phyloP scores from a whole-genome alignment of 2,329 filamentous ascomycete genomes.

The Berkeleyomyces basicola region DNA sequence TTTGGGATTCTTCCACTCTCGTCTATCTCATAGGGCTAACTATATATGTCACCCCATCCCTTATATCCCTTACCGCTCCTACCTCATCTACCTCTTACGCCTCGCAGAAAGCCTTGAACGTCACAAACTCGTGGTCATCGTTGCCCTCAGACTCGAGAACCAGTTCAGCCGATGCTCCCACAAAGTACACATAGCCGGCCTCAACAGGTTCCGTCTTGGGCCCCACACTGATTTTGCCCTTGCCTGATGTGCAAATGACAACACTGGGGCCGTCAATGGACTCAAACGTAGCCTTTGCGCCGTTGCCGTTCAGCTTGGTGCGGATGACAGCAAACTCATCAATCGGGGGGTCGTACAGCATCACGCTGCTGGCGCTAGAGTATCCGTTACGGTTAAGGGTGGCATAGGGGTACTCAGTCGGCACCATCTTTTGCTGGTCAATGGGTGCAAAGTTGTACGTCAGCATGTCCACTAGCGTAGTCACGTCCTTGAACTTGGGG shows the following conservation, averaged over 20 bases:
- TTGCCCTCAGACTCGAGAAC: constrained; percentile 52
- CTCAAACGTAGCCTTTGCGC: constrained; percentile 77
- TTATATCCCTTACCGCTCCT: neutral
- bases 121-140: constrained; percentile 56
- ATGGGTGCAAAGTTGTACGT: constrained; percentile 95
- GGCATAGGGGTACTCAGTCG: constrained; percentile 70
- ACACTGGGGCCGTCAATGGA: constrained; percentile 78
- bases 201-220: constrained; percentile 59
- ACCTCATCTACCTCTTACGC: constrained; percentile 15
- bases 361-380: constrained; percentile 52
- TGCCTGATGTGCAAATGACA: constrained; percentile 73
- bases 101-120: constrained; percentile 91
- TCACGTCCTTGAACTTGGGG: constrained; percentile 94
- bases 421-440: constrained; percentile 81
- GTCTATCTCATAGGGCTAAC: too few relatives aligned
- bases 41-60: neutral
- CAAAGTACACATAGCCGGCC: constrained; percentile 63
- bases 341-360: constrained; percentile 87
- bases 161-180: constrained; percentile 74
- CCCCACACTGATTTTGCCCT: constrained; percentile 71
- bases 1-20: too few relatives aligned
- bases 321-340: constrained; percentile 88
- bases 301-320: constrained; percentile 51
- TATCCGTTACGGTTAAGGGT: constrained; percentile 71
- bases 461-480: constrained; percentile 74